Evolutionary conservation across 2,329 filamentous ascomycete species (phyloP).

Genomic region (Claviceps arundinis): DNA sequence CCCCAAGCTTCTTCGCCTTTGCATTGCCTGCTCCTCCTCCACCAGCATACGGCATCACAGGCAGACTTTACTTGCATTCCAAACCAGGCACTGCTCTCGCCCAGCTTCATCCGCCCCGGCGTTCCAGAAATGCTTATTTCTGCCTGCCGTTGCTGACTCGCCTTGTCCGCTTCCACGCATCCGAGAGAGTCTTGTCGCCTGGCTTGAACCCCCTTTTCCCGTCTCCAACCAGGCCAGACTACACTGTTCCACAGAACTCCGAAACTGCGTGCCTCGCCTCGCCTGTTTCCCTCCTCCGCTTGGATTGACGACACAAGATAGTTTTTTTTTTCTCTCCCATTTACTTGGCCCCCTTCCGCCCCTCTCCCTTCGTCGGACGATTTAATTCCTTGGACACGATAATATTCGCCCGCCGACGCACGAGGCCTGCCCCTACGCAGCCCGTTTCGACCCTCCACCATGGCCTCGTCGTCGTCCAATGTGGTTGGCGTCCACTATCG

Average conservation of each 20-base stretch:
- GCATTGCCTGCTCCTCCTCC: slow-evolving; percentile 3
- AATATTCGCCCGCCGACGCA: slow-evolving; percentile 3
- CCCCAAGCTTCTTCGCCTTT: slow-evolving; percentile 4
- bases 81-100: not conserved
- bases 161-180: not conserved
- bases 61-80: slow-evolving; percentile 4
- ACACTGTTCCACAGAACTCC: slow-evolving; percentile 9
- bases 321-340: not conserved
- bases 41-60: slow-evolving; percentile 3
- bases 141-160: slow-evolving; percentile 10
- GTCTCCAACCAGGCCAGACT: not conserved
- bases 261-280: slow-evolving; percentile 3
- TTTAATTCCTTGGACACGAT: not conserved
- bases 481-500: slow-evolving; percentile 98
- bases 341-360: not conserved
- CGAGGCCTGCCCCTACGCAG: slow-evolving; percentile 4
- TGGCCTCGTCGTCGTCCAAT: slow-evolving; percentile 86
- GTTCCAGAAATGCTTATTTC: slow-evolving; percentile 11
- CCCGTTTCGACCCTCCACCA: slow-evolving; percentile 25
- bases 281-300: slow-evolving; percentile 5
- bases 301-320: slow-evolving; percentile 5
- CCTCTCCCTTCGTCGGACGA: not conserved
- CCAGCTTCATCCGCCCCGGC: not conserved
- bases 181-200: slow-evolving; percentile 4
- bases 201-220: slow-evolving; percentile 1